Conservation (phyloP, 441 rosid species). For the Erodium texanum region DNA sequence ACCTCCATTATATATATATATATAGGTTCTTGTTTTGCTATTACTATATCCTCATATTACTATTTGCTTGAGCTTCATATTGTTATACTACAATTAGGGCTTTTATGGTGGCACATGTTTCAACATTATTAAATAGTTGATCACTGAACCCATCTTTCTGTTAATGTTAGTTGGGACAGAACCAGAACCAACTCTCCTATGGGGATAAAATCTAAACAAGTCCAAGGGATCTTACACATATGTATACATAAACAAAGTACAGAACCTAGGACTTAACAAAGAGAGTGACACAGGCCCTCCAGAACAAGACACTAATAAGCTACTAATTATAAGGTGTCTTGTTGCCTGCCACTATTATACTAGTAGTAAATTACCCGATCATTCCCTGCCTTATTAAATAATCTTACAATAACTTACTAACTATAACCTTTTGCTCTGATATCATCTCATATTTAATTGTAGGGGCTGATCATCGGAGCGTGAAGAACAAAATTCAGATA, state of each 20-base stretch:
- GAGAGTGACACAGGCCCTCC: neutral
- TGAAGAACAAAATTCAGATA: neutral
- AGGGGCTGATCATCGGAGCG: too few relatives aligned
- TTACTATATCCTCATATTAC: too few relatives aligned
- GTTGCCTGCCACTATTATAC: neutral
- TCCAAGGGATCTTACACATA: neutral
- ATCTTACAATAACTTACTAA: neutral
- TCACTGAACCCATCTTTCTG: neutral
- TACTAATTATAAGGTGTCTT: neutral
- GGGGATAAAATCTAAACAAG: neutral
- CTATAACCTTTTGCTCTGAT: too few relatives aligned
- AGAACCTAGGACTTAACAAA: neutral
- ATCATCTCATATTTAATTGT: neutral
- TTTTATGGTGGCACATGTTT: neutral
- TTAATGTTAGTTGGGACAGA: neutral
- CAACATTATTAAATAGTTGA: neutral
- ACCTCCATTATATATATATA: too few relatives aligned
- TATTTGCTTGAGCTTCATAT: too few relatives aligned
- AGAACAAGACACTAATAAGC: constrained; percentile 1
- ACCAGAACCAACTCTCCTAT: neutral
- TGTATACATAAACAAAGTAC: neutral
- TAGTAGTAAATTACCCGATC: neutral
- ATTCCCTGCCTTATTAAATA: neutral
- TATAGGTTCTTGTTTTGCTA: too few relatives aligned
- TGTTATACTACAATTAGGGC: too few relatives aligned